These are phyloP conservation scores for Boletus edulis DNA, from an alignment of 768 basidiomycete genomes.

Conservation along the genomic window DNA sequence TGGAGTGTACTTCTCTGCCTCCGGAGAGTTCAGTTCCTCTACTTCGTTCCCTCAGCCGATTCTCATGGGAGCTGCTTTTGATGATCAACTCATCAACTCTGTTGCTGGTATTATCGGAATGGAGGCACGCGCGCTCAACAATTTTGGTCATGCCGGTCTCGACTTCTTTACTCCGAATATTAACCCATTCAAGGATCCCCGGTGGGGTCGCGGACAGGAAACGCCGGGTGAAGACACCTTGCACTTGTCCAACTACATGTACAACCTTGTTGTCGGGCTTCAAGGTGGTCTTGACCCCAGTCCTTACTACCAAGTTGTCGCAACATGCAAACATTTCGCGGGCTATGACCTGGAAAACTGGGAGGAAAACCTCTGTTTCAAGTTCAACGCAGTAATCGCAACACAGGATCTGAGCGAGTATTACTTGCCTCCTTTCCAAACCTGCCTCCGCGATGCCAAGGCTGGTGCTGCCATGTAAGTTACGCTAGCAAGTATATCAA, in stretches of 20 bases:
- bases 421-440: constrained; percentile 55
- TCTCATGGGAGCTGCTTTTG: constrained; percentile 52
- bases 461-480: constrained; percentile 52
- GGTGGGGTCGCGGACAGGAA: constrained; percentile 63
- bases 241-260: constrained; percentile 51
- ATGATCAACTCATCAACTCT: constrained; percentile 48
- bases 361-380: constrained; percentile 46
- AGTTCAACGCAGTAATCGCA: constrained; percentile 54
- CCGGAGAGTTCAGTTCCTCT: constrained; percentile 54
- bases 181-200: constrained; percentile 56
- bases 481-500: background rate
- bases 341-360: constrained; percentile 59
- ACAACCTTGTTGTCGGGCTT: constrained; percentile 50
- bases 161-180: constrained; percentile 58
- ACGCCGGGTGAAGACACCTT: constrained; percentile 62
- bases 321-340: constrained; percentile 61
- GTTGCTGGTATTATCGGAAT: constrained; percentile 53
- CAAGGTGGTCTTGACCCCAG: constrained; percentile 57
- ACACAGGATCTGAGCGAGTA: constrained; percentile 55
- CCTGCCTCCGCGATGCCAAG: constrained; percentile 59
- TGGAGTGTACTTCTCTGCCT: constrained; percentile 47
- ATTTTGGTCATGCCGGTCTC: constrained; percentile 48
- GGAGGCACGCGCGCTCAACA: constrained; percentile 59
- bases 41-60: constrained; percentile 62
- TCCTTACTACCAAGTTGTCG: constrained; percentile 49